phyloP scores from a whole-genome alignment of 768 basidiomycete species.

The Termitomyces sp. region DNA sequence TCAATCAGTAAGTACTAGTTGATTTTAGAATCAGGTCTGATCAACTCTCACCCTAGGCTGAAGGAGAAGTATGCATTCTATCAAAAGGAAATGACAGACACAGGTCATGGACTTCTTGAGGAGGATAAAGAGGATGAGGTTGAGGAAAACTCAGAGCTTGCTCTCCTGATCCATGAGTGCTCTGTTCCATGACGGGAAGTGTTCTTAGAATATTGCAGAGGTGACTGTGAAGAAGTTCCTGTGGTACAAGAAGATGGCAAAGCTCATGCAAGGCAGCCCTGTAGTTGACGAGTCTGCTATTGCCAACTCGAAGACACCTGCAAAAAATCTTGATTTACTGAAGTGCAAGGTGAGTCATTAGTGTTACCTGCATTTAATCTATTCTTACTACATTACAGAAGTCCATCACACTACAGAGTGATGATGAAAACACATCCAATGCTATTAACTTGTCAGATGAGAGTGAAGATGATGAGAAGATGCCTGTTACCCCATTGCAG shows the following conservation, averaged over 20 bases:
- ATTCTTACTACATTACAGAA: too few species aligned
- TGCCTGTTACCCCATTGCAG: background rate
- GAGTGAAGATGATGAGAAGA: background rate
- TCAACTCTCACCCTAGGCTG: background rate
- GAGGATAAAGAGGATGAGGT: background rate
- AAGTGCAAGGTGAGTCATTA: too few species aligned
- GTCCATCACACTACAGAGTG: too few species aligned
- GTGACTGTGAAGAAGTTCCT: background rate
- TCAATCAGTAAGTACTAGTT: background rate
- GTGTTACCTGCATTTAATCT: too few species aligned
- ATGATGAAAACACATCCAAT: too few species aligned
- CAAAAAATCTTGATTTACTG: background rate
- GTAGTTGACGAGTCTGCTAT: too few species aligned
- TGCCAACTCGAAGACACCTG: background rate
- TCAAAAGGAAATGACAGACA: background rate
- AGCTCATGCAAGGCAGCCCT: background rate
- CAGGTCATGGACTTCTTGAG: background rate
- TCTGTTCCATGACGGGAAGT: background rate
- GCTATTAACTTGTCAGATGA: too few species aligned
- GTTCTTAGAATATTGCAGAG: background rate
- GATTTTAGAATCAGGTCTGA: background rate
- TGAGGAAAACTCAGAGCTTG: background rate
- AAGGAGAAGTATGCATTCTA: background rate
- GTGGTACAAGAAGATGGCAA: background rate
- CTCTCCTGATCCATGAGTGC: background rate